Conservation (phyloP, 805 yeast genomes). For the Brettanomyces naardenensis region DNA sequence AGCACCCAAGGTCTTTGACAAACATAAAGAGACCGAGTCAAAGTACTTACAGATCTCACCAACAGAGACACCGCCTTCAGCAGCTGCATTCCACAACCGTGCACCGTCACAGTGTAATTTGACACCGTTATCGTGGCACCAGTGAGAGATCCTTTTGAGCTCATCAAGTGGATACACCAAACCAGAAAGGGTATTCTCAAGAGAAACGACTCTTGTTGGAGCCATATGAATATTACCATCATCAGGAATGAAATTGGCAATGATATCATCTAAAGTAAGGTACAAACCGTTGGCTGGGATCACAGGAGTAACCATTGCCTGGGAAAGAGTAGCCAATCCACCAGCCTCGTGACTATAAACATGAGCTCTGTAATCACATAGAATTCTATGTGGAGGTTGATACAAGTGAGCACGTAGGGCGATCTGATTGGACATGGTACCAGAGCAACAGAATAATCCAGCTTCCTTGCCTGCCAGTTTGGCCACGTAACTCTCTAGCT, state of each 20-base stretch:
- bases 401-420: slow-evolving; percentile 66
- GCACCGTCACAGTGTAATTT: slow-evolving; percentile 89
- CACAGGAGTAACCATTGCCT: slow-evolving; percentile 86
- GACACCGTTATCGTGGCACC: slow-evolving; percentile 53
- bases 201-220: slow-evolving; percentile 75
- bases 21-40: slow-evolving; percentile 84
- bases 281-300: slow-evolving; percentile 68
- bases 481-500: slow-evolving; percentile 57
- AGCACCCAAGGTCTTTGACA: slow-evolving; percentile 87
- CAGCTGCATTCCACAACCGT: slow-evolving; percentile 87
- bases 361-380: slow-evolving; percentile 84
- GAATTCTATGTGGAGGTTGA: slow-evolving; percentile 80
- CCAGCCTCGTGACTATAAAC: slow-evolving; percentile 83
- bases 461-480: slow-evolving; percentile 70
- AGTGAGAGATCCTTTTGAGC: slow-evolving; percentile 57
- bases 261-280: slow-evolving; percentile 73
- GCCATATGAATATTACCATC: slow-evolving; percentile 84
- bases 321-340: slow-evolving; percentile 82
- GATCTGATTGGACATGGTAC: slow-evolving; percentile 86
- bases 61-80: slow-evolving; percentile 60
- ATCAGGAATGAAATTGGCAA: slow-evolving; percentile 51
- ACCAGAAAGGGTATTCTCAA: slow-evolving; percentile 89
- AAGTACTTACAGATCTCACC: slow-evolving; percentile 66
- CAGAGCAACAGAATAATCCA: slow-evolving; percentile 78
- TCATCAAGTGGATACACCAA: slow-evolving; percentile 75